Evolutionary conservation across 352 stramenopile genomes (phyloP).

Genomic region (Globisporangium ultimum): DNA sequence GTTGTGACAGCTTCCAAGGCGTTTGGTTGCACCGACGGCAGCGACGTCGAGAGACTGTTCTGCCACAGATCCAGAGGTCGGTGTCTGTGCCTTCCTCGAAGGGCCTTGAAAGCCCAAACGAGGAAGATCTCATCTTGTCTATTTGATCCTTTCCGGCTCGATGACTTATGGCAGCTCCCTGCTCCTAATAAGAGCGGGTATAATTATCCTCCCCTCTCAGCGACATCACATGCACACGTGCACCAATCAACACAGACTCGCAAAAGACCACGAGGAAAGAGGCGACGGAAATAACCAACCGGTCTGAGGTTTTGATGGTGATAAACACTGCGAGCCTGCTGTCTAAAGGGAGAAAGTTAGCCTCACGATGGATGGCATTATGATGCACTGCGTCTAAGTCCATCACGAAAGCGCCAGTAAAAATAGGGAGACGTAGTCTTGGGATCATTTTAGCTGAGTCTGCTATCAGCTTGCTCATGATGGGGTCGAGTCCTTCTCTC

Average conservation of each 20-base stretch:
- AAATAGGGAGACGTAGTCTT: no score
- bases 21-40: no score
- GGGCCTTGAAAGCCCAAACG: conserved; percentile 8
- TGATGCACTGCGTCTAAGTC: no score
- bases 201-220: conserved; percentile 7
- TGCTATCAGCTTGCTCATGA: no score
- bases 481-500: no score
- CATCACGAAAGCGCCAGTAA: no score
- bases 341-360: neutral
- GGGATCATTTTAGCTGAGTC: no score
- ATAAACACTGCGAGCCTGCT: neutral
- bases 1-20: no score
- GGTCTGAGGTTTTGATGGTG: no score
- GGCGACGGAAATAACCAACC: conserved; percentile 8
- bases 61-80: conserved; percentile 8
- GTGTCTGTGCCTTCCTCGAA: conserved; percentile 15
- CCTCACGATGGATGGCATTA: neutral
- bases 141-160: conserved; percentile 11
- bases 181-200: conserved; percentile 10
- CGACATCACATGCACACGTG: no score
- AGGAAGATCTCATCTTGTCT: conserved; percentile 33
- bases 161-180: no score
- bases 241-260: neutral
- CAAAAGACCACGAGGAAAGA: conserved; percentile 14
- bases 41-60: conserved; percentile 2